Evolutionary conservation across 257 asterid species (phyloP), one percentile per base, ranked within the genome.

Genomic region (Nyctanthes arbortristis): DNA sequence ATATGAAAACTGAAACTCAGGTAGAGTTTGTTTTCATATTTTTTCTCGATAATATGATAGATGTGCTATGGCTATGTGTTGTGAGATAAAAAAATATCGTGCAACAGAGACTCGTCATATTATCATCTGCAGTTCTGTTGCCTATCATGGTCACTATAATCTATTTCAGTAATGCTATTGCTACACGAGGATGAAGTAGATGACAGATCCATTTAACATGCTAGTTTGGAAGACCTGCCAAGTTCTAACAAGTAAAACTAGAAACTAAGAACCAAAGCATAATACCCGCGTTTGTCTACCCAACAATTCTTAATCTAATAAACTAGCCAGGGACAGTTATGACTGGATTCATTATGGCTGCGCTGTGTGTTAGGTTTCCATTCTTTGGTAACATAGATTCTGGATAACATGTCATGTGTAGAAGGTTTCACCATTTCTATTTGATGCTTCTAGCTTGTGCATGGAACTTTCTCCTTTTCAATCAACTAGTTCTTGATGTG

Each of bases 1-100:
- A 72, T 45, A 49, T 91, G 85, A 83, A 82, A 77, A 60, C 73
- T 59, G 90, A 85, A 81, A 80, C 82, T 63, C 96, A 91, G 97
- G 97, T 93, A 64, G 63, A 52, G 56, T 66, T 73, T 10, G 52
- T 72, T 28, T 63, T n/a, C 71, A 59, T 32, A 56, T 56, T 43
- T 47, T 45, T 59, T n/a, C 60, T 28, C 29, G 52, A 37, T 59
- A 67, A 32, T 61, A 37, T 61, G 30, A 31, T 62, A 20, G 36
- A 40, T 18, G n/a, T 30, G 36, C 34, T 49, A 27, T 61, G 66
- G 18, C 16, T 45, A 27, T 54, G 2, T 66, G 11, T 58, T 27
- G 6, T 22, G 34, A 56, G 54, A 25, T 2, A 28, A 65, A 52
- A n/a, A 18, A 36, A 27, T n/a, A 20, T 24, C n/a, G n/a, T n/a